Percentiles rank a stretch among this genome's conserved stretches.
These are phyloP conservation scores for Colletotrichum orchidophilum DNA, from an alignment of 2,329 filamentous ascomycete genomes.

Conservation along the genomic window DNA sequence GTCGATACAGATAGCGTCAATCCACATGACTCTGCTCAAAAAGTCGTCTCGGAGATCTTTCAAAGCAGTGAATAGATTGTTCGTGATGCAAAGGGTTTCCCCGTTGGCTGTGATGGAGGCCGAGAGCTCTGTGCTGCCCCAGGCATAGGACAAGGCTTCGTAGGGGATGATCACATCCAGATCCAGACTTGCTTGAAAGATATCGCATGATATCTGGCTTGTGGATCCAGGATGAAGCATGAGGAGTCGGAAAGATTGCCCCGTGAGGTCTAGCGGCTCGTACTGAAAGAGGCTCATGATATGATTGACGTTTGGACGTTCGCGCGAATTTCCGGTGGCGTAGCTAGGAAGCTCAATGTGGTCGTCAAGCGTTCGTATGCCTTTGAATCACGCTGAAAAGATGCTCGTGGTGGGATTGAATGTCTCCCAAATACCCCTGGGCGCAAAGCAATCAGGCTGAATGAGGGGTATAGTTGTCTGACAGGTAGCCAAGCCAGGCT, in stretches of 20 bases:
- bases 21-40: not conserved
- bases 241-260: not conserved
- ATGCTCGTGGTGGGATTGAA: no score
- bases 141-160: not conserved
- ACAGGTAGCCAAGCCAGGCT: no score
- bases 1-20: constrained; percentile 1
- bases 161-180: not conserved
- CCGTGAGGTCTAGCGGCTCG: not conserved
- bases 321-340: no score
- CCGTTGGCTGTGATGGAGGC: not conserved
- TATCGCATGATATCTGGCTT: not conserved
- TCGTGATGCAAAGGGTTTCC: not conserved
- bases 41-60: not conserved
- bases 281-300: not conserved
- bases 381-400: no score
- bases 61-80: not conserved
- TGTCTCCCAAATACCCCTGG: no score
- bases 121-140: not conserved
- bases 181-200: constrained; percentile 1
- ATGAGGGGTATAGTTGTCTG: no score
- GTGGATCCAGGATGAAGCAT: not conserved
- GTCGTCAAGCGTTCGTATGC: no score
- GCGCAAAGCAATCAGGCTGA: no score
- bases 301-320: no score
- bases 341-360: no score